Evolutionary conservation across 1,284 basidiomycete species (phyloP).

Genomic region (Sporisorium reilianum): DNA sequence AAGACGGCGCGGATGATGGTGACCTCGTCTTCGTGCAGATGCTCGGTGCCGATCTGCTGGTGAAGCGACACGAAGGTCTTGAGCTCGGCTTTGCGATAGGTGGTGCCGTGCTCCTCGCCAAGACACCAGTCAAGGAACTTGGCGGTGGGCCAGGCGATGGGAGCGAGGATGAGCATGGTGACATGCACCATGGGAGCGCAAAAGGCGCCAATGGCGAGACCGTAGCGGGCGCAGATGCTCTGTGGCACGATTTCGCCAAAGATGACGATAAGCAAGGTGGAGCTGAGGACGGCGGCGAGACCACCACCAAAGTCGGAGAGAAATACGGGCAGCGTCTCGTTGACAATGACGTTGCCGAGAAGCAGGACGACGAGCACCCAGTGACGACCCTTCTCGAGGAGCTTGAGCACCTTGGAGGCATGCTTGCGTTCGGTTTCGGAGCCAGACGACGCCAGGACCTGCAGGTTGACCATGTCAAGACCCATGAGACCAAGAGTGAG

Average conservation of each 20-base stretch:
- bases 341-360: conserved; percentile 83
- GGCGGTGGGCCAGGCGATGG: conserved; percentile 71
- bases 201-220: conserved; percentile 88
- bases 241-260: conserved; percentile 71
- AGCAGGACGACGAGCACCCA: conserved; percentile 90
- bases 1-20: conserved; percentile 73
- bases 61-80: conserved; percentile 83
- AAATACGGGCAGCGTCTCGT: conserved; percentile 71
- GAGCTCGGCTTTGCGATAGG: conserved; percentile 74
- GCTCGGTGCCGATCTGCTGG: conserved; percentile 86
- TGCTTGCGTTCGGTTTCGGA: conserved; percentile 74
- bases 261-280: conserved; percentile 71
- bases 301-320: conserved; percentile 67
- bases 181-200: conserved; percentile 78
- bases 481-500: conserved; percentile 94
- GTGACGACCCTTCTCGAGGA: conserved; percentile 85
- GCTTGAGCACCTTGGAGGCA: conserved; percentile 72
- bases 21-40: conserved; percentile 83
- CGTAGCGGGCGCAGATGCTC: conserved; percentile 85
- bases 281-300: conserved; percentile 62
- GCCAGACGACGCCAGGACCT: conserved; percentile 84
- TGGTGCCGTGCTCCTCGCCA: conserved; percentile 71
- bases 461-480: conserved; percentile 89
- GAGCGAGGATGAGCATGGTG: conserved; percentile 71
- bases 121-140: conserved; percentile 71